A percentile compares a stretch with the other conserved stretches of the same genome.
Evolutionary conservation across 2,329 filamentous ascomycete species (phyloP).

Genomic region (Shiraia bambusicola): DNA sequence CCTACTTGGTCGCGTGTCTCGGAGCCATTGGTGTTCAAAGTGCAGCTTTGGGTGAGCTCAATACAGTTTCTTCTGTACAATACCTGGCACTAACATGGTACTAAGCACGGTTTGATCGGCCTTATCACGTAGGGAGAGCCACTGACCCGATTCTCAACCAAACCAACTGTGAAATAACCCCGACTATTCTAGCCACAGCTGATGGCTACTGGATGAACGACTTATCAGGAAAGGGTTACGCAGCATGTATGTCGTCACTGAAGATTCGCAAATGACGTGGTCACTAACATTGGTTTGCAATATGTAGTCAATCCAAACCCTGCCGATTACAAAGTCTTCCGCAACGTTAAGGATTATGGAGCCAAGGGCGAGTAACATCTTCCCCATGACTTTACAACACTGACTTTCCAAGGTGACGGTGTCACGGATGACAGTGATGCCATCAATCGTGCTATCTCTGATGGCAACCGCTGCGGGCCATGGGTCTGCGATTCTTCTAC

Average conservation of each 20-base stretch:
- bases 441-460: slow-evolving; percentile 53
- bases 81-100: slow-evolving; percentile 4
- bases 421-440: slow-evolving; percentile 54
- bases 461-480: slow-evolving; percentile 48
- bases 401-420: slow-evolving; percentile 37
- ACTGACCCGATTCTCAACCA: not conserved
- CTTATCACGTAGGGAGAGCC: slow-evolving; percentile 2
- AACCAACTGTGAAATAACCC: slow-evolving; percentile 1
- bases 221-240: slow-evolving; percentile 46
- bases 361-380: slow-evolving; percentile 39
- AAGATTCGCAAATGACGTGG: no score
- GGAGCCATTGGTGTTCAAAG: slow-evolving; percentile 28
- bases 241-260: slow-evolving; percentile 25
- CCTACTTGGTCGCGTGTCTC: slow-evolving; percentile 32
- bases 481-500: slow-evolving; percentile 51
- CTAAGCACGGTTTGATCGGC: slow-evolving; percentile 12
- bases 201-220: slow-evolving; percentile 47
- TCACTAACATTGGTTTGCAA: no score
- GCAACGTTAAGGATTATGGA: slow-evolving; percentile 50
- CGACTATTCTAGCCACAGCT: slow-evolving; percentile 4
- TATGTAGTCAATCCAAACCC: slow-evolving; percentile 36
- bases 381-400: not conserved
- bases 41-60: slow-evolving; percentile 19
- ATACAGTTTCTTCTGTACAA: not conserved
- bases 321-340: slow-evolving; percentile 45